These are phyloP conservation scores for Leptographium galeiforme DNA, from an alignment of 2,329 filamentous ascomycete genomes.

Conservation along the genomic window DNA sequence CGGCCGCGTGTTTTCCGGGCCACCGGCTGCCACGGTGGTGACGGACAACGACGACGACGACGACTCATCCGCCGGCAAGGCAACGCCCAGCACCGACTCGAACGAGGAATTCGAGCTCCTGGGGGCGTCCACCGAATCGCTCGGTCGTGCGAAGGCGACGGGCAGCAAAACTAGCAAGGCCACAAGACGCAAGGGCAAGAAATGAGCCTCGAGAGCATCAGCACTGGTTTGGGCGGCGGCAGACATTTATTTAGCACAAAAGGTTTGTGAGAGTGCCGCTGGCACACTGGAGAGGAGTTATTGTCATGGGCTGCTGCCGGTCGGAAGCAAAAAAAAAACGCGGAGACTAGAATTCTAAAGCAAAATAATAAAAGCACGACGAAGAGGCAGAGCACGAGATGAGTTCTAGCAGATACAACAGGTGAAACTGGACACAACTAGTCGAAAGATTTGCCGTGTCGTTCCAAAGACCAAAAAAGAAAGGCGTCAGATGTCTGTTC, in stretches of 20 bases:
- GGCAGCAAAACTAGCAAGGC: constrained; percentile 26
- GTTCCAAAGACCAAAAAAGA: too few relatives aligned
- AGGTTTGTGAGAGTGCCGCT: too few relatives aligned
- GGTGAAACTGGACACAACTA: too few relatives aligned
- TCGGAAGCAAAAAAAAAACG: too few relatives aligned
- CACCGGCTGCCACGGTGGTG: constrained; percentile 24
- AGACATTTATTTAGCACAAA: too few relatives aligned
- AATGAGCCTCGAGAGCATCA: neutral
- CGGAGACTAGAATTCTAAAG: too few relatives aligned
- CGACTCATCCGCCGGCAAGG: constrained; percentile 34
- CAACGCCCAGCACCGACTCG: constrained; percentile 42
- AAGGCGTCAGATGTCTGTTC: neutral
- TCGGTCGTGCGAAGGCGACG: constrained; percentile 29
- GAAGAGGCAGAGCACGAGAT: neutral
- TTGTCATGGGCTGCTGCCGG: too few relatives aligned
- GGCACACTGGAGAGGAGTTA: too few relatives aligned
- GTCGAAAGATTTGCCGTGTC: too few relatives aligned
- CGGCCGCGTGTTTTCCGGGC: constrained; percentile 32
- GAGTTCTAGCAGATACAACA: neutral
- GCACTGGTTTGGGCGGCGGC: too few relatives aligned
- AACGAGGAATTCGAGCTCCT: constrained; percentile 49
- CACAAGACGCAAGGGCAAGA: constrained; percentile 35
- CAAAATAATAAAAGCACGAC: neutral
- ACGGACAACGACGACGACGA: constrained; percentile 23
- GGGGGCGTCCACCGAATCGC: constrained; percentile 45